phyloP scores from a whole-genome alignment of 192 early-diverging fungal genomes.

The Pilaira anomala region DNA sequence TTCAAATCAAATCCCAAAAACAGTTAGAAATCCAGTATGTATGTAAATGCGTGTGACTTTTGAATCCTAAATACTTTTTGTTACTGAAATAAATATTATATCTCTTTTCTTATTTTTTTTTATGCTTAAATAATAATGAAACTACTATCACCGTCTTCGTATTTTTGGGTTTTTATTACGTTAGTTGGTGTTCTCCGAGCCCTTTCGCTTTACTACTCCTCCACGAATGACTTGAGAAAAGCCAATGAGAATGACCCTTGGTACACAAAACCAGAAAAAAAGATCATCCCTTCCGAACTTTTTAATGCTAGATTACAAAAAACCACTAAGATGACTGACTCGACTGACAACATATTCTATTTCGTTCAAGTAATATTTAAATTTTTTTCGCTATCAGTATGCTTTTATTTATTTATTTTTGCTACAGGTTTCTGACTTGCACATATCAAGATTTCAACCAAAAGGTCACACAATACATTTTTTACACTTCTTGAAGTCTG shows the following conservation, averaged over 20 bases:
- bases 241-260: slow-evolving; percentile 9
- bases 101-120: slow-evolving; percentile 7
- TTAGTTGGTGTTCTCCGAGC: background rate
- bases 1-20: no score
- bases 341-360: slow-evolving; percentile 59
- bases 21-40: no score
- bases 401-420: slow-evolving; percentile 1
- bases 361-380: slow-evolving; percentile 59
- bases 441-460: slow-evolving; percentile 69
- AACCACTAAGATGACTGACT: slow-evolving; percentile 1
- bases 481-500: slow-evolving; percentile 63
- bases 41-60: no score
- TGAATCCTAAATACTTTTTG: no score
- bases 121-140: background rate
- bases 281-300: background rate
- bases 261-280: background rate
- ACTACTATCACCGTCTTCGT: background rate
- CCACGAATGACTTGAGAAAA: slow-evolving; percentile 10
- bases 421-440: slow-evolving; percentile 73
- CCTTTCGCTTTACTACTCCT: slow-evolving; percentile 1
- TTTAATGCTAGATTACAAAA: background rate
- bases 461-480: slow-evolving; percentile 72
- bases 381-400: background rate
- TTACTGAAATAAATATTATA: background rate
- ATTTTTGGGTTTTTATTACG: background rate